Evolutionary conservation across 768 basidiomycete genomes (phyloP), one percentile per base, ranked within the genome.

Genomic region (Multifurca ochricompacta): DNA sequence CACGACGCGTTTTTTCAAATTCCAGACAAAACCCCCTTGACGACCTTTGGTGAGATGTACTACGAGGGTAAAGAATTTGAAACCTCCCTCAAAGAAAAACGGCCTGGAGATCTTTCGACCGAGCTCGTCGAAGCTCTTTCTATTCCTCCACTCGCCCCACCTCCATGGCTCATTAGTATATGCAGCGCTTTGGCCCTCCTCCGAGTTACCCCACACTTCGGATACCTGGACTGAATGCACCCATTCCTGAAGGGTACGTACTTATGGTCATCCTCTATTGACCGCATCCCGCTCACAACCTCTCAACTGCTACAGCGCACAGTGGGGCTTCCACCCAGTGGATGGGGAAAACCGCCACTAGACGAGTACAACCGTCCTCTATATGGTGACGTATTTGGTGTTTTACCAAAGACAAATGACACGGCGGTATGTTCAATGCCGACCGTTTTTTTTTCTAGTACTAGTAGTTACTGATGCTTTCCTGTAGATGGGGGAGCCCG

Each of bases 31-130:
- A 93, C 95, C 3, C 81, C 83, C 5, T 83, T 91, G 55, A 91
- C 91, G 5, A 78, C 79, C n/a, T 99, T 96, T 66, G 96, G 96
- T 39, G 95, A 98, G 69, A 92, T 98, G 93, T 99, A 99, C 70
- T 99, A 98, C 67, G 96, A 99, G 77, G 96, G 96, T 53, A 99
- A 99, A 70, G 96, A 99, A 69, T 94, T 97, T 58, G 96, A 99
- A 72, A 98, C 96, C 9, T 91, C 92, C 42, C 71, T 98, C 59
- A 91, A 94, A 70, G 93, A 98, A 68, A 97, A 97, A 71, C 79
- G 90, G 58, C 96, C 96, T 5, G 96, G 96, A 61, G 96, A 98
- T 68, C 71, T 99, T 40, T 97, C 94, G 14, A 87, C 91, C n/a
- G 96, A 99, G 67, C 84, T 99, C 39, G 89, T 95, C 41, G 96